Conservation (phyloP, 1,284 basidiomycete genomes). For the Papiliotrema terrestris region DNA sequence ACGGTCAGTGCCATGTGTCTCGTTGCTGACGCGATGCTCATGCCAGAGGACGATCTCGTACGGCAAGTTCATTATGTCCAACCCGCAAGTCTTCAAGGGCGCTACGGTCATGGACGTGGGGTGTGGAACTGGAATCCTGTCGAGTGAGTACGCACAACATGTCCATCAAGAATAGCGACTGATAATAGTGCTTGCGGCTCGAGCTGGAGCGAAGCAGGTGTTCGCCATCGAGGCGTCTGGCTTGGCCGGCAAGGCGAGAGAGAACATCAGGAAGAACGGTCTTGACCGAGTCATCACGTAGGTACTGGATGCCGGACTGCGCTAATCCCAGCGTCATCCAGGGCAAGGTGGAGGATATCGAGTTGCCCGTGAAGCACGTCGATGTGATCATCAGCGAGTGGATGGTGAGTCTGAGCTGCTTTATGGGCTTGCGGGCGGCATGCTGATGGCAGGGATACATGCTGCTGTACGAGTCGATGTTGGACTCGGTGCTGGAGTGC, state of each 20-base stretch:
- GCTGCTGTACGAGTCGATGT: constrained; percentile 92
- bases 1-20: constrained; percentile 47
- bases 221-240: constrained; percentile 90
- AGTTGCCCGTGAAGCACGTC: constrained; percentile 66
- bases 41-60: constrained; percentile 76
- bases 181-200: constrained; percentile 72
- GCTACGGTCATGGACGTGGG: constrained; percentile 92
- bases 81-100: constrained; percentile 75
- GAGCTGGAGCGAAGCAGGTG: constrained; percentile 86
- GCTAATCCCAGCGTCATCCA: constrained; percentile 63
- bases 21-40: no score
- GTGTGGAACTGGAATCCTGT: constrained; percentile 89
- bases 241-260: constrained; percentile 75
- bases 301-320: constrained; percentile 13
- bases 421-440: no score
- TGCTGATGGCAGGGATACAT: constrained; percentile 60
- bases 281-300: constrained; percentile 72
- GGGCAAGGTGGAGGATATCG: constrained; percentile 84
- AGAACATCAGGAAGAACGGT: constrained; percentile 77
- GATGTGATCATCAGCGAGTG: constrained; percentile 95
- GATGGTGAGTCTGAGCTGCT: constrained; percentile 74
- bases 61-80: constrained; percentile 84
- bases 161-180: no score
- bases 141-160: constrained; percentile 54
- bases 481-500: constrained; percentile 79